Evolutionary conservation across 2,329 filamentous ascomycete species (phyloP).

Genomic region (Aspergillus aculeatinus): DNA sequence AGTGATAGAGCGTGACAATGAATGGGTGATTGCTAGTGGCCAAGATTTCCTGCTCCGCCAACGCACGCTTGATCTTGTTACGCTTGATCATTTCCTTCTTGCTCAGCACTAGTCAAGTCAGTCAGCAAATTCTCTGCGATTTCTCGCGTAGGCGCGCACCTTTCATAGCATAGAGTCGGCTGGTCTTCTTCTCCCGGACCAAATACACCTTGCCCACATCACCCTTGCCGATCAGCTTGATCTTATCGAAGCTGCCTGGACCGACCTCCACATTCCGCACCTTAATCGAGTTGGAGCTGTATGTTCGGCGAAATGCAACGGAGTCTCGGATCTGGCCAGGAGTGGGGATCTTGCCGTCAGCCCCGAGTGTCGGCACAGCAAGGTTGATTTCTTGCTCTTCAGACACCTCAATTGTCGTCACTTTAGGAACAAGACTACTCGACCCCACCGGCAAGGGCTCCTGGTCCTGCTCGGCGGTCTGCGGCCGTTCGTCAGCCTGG

Average conservation of each 20-base stretch:
- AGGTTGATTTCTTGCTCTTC: constrained; percentile 29
- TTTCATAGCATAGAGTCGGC: constrained; percentile 96
- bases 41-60: constrained; percentile 96
- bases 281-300: constrained; percentile 99
- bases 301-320: constrained; percentile 85
- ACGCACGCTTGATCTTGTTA: constrained; percentile 98
- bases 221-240: constrained; percentile 97
- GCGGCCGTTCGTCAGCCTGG: constrained; percentile 66
- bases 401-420: constrained; percentile 55
- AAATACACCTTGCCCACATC: constrained; percentile 98
- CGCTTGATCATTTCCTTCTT: constrained; percentile 99
- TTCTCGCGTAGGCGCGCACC: constrained; percentile 55
- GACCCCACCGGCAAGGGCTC: constrained; percentile 67
- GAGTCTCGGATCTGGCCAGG: constrained; percentile 65
- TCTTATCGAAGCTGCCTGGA: constrained; percentile 96
- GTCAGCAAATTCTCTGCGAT: constrained; percentile 1
- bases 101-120: constrained; percentile 71
- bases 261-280: constrained; percentile 95
- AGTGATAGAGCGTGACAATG: constrained; percentile 97
- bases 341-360: constrained; percentile 64
- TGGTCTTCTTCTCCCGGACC: constrained; percentile 96
- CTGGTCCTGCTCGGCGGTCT: constrained; percentile 82
- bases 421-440: constrained; percentile 50
- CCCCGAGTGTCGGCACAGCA: constrained; percentile 36
- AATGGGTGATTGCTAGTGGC: constrained; percentile 99